Conservation (phyloP, 345 rosid species). For the Pistacia integerrima region DNA sequence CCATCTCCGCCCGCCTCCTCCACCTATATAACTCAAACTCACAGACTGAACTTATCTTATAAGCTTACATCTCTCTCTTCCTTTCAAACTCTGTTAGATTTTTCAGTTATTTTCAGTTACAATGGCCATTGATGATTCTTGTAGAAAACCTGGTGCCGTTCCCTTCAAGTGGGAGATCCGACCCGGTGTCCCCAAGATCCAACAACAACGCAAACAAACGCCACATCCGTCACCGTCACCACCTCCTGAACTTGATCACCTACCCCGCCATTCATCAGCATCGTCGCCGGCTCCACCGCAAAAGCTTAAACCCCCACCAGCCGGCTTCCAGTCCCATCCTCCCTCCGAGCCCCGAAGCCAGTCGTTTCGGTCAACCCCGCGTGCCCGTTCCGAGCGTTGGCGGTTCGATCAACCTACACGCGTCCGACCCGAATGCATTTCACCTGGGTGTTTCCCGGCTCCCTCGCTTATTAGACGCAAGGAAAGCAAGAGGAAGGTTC, state of each 20-base stretch:
- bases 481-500: slow-evolving; percentile 37
- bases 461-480: slow-evolving; percentile 46
- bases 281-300: slow-evolving; percentile 34
- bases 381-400: slow-evolving; percentile 61
- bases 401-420: slow-evolving; percentile 44
- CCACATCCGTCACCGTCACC: slow-evolving; percentile 33
- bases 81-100: neutral
- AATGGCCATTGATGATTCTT: slow-evolving; percentile 65
- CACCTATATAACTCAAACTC: slow-evolving; percentile 3
- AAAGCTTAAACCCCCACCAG: slow-evolving; percentile 70
- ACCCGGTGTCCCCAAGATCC: slow-evolving; percentile 86
- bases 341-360: slow-evolving; percentile 44
- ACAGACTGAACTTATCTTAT: neutral
- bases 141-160: slow-evolving; percentile 70
- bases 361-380: slow-evolving; percentile 66
- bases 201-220: slow-evolving; percentile 28
- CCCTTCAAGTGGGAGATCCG: slow-evolving; percentile 99
- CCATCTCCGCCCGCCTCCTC: neutral
- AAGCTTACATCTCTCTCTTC: neutral
- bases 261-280: slow-evolving; percentile 23
- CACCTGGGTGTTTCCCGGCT: slow-evolving; percentile 72
- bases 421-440: slow-evolving; percentile 37
- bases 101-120: slow-evolving; percentile 4
- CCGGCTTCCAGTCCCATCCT: slow-evolving; percentile 34
- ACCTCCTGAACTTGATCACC: slow-evolving; percentile 11